Conservation (phyloP, 2,329 filamentous ascomycete genomes). For the Cytospora paraplurivora region DNA sequence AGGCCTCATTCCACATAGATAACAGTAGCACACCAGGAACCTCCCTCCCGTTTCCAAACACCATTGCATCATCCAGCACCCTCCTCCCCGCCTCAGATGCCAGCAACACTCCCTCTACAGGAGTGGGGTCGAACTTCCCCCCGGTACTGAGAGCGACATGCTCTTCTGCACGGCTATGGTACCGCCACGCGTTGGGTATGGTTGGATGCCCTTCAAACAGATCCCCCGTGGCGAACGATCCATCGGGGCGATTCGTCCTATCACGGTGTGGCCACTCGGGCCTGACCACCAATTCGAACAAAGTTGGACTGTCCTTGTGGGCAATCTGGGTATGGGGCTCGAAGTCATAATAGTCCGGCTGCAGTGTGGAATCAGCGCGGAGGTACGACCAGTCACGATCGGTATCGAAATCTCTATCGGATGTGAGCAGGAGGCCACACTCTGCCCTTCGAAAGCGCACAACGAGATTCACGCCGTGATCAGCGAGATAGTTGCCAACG, state of each 20-base stretch:
- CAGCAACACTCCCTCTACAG: slow-evolving; percentile 58
- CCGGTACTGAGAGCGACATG: slow-evolving; percentile 65
- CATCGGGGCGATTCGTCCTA: slow-evolving; percentile 59
- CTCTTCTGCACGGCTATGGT: slow-evolving; percentile 62
- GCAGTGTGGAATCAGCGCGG: slow-evolving; percentile 38
- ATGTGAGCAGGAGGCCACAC: slow-evolving; percentile 67
- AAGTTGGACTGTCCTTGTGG: slow-evolving; percentile 34
- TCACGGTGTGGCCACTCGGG: slow-evolving; percentile 60
- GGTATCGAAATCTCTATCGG: slow-evolving; percentile 54
- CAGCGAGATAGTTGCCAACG: slow-evolving; percentile 56
- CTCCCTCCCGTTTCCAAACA: slow-evolving; percentile 61
- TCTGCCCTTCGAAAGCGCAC: slow-evolving; percentile 68
- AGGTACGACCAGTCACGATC: slow-evolving; percentile 66
- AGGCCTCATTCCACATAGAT: slow-evolving; percentile 36
- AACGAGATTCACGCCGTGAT: slow-evolving; percentile 55
- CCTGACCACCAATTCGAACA: slow-evolving; percentile 58
- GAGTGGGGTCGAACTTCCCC: slow-evolving; percentile 69
- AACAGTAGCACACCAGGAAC: slow-evolving; percentile 61
- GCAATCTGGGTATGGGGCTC: slow-evolving; percentile 40
- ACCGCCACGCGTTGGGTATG: slow-evolving; percentile 60
- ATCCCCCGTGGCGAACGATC: slow-evolving; percentile 65
- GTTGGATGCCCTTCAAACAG: slow-evolving; percentile 58
- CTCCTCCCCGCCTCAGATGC: slow-evolving; percentile 38
- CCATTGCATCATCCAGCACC: slow-evolving; percentile 55
- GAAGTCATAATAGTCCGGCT: slow-evolving; percentile 44